Evolutionary conservation across 129 eudicot genomes (phyloP).

Genomic region (Pseudognaphalium luteoalbum): DNA sequence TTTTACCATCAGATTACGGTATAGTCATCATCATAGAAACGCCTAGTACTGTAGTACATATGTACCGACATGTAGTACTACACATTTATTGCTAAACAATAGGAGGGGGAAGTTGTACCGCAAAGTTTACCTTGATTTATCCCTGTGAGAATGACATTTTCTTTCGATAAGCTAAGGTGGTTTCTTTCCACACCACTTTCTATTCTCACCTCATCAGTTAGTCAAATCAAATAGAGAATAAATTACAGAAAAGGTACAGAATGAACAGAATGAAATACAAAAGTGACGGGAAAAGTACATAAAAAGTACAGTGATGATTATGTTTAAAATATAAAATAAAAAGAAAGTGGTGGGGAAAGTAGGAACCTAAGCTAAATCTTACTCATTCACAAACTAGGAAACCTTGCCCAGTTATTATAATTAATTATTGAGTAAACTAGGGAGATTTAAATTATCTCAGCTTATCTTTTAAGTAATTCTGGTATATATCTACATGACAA

Average conservation of each 20-base stretch:
- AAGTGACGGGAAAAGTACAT: too few species aligned
- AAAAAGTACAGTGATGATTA: too few species aligned
- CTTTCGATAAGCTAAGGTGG: constrained; percentile 5
- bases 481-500: constrained; percentile 3
- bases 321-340: too few species aligned
- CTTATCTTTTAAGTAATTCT: constrained; percentile 13
- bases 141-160: constrained; percentile 12
- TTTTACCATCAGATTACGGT: neutral
- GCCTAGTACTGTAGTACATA: neutral
- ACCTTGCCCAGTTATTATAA: neutral
- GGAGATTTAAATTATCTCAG: neutral
- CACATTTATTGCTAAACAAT: constrained; percentile 14
- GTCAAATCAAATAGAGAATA: too few species aligned
- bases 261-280: too few species aligned
- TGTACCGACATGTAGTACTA: constrained; percentile 33
- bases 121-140: constrained; percentile 15
- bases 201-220: too few species aligned
- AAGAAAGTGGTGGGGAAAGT: too few species aligned
- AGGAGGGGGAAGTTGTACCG: neutral
- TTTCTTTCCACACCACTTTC: too few species aligned
- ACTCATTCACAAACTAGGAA: constrained; percentile 28
- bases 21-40: neutral
- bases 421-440: neutral
- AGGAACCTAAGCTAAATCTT: constrained; percentile 11
- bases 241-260: too few species aligned